phyloP scores from a whole-genome alignment of 257 asterid species.

The Knoxia roxburghii region DNA sequence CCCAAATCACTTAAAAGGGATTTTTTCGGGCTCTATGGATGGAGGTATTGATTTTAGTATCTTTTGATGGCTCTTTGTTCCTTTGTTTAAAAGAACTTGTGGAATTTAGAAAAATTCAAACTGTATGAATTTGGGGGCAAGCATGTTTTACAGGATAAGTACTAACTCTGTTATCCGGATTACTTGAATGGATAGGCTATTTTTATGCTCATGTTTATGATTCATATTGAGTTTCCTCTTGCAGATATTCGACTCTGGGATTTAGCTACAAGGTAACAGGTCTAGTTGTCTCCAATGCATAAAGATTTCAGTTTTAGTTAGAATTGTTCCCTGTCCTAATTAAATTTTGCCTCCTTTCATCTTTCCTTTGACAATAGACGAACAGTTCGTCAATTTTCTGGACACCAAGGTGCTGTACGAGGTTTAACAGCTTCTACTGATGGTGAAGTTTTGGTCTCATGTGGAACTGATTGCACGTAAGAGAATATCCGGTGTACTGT shows the following conservation, averaged over 20 bases:
- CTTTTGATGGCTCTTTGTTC: background rate
- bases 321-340: background rate
- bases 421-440: slow-evolving; percentile 88
- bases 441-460: slow-evolving; percentile 82
- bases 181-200: background rate
- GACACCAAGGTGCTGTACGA: slow-evolving; percentile 87
- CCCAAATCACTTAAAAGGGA: slow-evolving; percentile 67
- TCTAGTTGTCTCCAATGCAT: background rate
- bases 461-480: slow-evolving; percentile 96
- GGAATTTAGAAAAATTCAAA: background rate
- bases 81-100: background rate
- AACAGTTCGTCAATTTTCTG: slow-evolving; percentile 87
- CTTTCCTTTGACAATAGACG: slow-evolving; percentile 34
- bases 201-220: background rate
- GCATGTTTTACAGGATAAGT: background rate
- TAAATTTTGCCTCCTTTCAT: background rate
- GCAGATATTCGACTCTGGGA: slow-evolving; percentile 99
- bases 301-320: background rate
- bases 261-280: slow-evolving; percentile 67
- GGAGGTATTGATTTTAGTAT: slow-evolving; percentile 52
- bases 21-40: slow-evolving; percentile 94
- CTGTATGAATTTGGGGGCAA: background rate
- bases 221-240: slow-evolving; percentile 3
- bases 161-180: background rate
- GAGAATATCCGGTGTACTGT: slow-evolving; percentile 23